A percentile compares a stretch with the other conserved stretches of the same genome.
Conservation (phyloP, 208 protist species). For the Trypanosomatidae sp. region DNA sequence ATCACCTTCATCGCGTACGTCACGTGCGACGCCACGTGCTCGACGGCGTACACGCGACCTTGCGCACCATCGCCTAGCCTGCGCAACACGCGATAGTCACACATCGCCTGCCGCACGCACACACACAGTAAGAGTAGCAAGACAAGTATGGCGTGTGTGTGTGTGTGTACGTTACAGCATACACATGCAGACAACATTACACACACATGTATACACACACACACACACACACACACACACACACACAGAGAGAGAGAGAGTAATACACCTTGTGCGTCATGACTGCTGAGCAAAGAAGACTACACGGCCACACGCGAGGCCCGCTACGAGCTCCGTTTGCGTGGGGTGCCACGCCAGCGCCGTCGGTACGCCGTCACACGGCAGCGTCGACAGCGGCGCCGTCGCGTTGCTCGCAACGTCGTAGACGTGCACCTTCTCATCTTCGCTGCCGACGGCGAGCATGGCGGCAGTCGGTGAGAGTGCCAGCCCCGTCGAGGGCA, state of each 20-base stretch:
- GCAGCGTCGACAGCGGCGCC: constrained; percentile 21
- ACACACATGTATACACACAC: neutral
- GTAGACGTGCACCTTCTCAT: constrained; percentile 47
- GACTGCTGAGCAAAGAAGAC: neutral
- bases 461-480: constrained; percentile 28
- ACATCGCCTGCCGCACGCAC: too few relatives aligned
- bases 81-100: constrained; percentile 50
- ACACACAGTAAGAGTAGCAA: too few relatives aligned
- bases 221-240: neutral
- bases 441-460: constrained; percentile 69
- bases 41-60: constrained; percentile 63
- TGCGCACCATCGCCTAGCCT: constrained; percentile 73
- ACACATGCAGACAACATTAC: neutral
- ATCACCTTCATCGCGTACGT: constrained; percentile 81
- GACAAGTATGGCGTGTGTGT: too few relatives aligned
- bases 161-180: too few relatives aligned
- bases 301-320: constrained; percentile 13
- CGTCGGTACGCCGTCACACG: constrained; percentile 20
- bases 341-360: constrained; percentile 57
- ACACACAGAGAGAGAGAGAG: neutral
- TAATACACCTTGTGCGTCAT: neutral
- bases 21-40: constrained; percentile 25
- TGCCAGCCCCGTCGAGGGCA: constrained; percentile 35
- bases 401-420: constrained; percentile 25
- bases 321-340: constrained; percentile 37